Evolutionary conservation across 2,329 filamentous ascomycete genomes (phyloP), one percentile per base, ranked within the genome.

Genomic region (Anthostomella pinea): DNA sequence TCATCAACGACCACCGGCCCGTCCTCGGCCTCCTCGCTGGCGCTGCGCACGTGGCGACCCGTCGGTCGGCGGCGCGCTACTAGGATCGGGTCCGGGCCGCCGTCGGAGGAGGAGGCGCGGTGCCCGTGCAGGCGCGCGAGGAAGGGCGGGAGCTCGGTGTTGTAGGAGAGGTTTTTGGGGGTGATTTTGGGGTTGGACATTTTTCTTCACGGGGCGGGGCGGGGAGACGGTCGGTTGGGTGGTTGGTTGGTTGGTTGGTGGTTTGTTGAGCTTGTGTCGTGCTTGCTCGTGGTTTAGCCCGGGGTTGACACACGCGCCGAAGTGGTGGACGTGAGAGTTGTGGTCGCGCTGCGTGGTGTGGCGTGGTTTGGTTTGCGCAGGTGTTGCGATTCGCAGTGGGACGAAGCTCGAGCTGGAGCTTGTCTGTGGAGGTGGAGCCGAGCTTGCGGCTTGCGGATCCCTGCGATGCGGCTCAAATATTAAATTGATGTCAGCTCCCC

Each of bases 1-100:
- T 88, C 85, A 48, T 91, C 77, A 4, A 93, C 78, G 33, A 87
- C 79, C 0, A 87, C 72, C 0, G 87, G 87, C 32, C 73, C 82
- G 58, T 91, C 86, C 49, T 91, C 86, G 9, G 83, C 84, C 42
- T 88, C 80, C 25, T 82, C 81, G 49, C 83, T 80, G 41, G 68
- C 77, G 11, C 75, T 77, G 22, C 71, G 72, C 63, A 68, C 75
- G 64, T 48, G 41, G 8, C 69, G 75, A 39, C 46, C 54, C 10
- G 54, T 62, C 31, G 70, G 65, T n/a, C 75, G 65, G 2, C 73
- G 64, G 13, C 66, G 67, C 5, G 64, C 66, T 2, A 73, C 68
- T 23, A 77, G 64, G 26, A 76, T 64, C 4, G 73, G 70, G 38
- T 79, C 72, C 50, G 77, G 66, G 23, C 73, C 63, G 61, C 68